These are phyloP conservation scores for Fusarium continuum DNA, from an alignment of 2,329 filamentous ascomycete species.

Conservation along the genomic window DNA sequence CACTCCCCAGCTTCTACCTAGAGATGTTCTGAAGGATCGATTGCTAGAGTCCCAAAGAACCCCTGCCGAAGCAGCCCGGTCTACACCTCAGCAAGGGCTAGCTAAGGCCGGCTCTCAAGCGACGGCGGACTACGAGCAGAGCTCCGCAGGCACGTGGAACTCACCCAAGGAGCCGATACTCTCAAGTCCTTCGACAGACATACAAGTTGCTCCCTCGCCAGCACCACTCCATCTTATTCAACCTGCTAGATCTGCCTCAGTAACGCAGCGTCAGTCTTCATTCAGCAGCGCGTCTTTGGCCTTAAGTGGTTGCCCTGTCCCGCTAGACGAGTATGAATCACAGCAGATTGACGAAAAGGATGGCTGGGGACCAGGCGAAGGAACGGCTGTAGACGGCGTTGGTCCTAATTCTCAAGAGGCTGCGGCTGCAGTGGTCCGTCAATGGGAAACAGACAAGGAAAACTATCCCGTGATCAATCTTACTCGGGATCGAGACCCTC, in stretches of 20 bases:
- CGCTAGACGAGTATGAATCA: background rate
- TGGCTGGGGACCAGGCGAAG: background rate
- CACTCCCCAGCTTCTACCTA: constrained; percentile 4
- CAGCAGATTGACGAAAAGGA: background rate
- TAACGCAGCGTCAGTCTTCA: background rate
- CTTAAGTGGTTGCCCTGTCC: constrained; percentile 13
- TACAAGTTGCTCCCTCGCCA: constrained; percentile 20
- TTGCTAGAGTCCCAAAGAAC: background rate
- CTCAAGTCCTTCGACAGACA: background rate
- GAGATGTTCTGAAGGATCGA: background rate
- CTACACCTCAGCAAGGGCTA: background rate
- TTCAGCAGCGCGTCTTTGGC: constrained; percentile 12
- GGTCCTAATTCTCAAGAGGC: background rate
- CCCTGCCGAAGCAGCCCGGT: constrained; percentile 1
- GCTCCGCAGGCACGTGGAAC: constrained; percentile 9
- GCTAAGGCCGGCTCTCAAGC: background rate
- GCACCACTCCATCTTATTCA: constrained; percentile 37
- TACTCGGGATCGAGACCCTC: background rate
- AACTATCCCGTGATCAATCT: background rate
- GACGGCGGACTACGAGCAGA: background rate
- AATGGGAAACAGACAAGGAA: constrained; percentile 1
- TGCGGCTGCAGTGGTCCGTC: background rate
- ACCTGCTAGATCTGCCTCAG: background rate
- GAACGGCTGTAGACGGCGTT: background rate
- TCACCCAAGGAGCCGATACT: background rate